Base-by-base conservation (phyloP, 306 rosid species). In the Ormosia emarginata region DNA sequence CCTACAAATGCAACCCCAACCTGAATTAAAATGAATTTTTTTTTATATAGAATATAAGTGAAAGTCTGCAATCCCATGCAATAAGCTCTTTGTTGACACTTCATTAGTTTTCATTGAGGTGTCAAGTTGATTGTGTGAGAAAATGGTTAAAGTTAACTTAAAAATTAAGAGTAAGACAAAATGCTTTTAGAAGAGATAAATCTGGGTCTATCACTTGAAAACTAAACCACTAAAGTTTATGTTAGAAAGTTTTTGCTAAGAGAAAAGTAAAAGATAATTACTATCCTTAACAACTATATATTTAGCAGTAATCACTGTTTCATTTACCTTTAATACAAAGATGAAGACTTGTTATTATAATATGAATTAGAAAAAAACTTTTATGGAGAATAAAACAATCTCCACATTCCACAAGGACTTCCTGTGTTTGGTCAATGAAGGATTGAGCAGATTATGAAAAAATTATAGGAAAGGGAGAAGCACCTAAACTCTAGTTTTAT, bases 371-470 rank as follows among this genome's bases (percentile, higher is more conserved):
- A 77, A 72, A 15, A 15, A 18, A 33, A 7, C 7, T 50, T 40
- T 52, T n/a, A 49, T 13, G 56, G 41, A 6, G 18, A 52, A 66
- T 33, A 79, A 63, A 62, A 47, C 14, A 82, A 58, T 79, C 46
- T n/a, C 7, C 13, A 24, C 24, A 24, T 24, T 24, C 24, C 24
- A 66, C n/a, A 56, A 39, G 61, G 78, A 83, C 65, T 75, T 56
- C n/a, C 47, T 53, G 30, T 75, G 76, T 32, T 24, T 66, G 12
- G 63, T 74, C 82, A 47, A 82, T 43, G 86, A 77, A 79, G 24
- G 58, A 53, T 44, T 8, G 29, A 24, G 24, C 0, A 30, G 11
- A 86, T 62, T 32, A 46, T 53, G 8, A 73, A 56, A 66, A 64
- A 46, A 71, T 37, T 50, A 69, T 15, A 4, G 8, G 53, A 65